Percentiles rank a stretch among this genome's conserved stretches.
Conservation (phyloP, 805 yeast genomes). For the Candida insectalens region DNA sequence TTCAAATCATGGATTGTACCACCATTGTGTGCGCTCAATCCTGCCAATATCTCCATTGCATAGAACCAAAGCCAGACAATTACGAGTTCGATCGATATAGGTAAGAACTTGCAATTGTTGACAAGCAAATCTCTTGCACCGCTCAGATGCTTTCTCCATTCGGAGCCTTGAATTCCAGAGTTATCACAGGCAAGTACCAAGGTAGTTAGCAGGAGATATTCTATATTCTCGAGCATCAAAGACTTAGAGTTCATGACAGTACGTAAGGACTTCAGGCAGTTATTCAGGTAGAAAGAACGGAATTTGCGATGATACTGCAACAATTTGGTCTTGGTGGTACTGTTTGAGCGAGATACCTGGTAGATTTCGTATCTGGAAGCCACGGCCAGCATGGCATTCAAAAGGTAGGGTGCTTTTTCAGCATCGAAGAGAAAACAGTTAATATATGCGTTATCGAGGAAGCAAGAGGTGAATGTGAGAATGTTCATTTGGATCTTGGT, state of each 20-base stretch:
- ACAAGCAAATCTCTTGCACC: conserved; percentile 59
- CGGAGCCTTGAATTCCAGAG: conserved; percentile 46
- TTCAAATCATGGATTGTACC: conserved; percentile 46
- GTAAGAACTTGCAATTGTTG: conserved; percentile 31
- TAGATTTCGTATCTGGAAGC: conserved; percentile 50
- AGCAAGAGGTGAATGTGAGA: conserved; percentile 26
- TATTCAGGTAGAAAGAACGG: conserved; percentile 52
- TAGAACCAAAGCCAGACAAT: conserved; percentile 46
- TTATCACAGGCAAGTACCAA: conserved; percentile 56
- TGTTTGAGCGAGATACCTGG: too few species aligned
- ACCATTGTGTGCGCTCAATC: conserved; percentile 45
- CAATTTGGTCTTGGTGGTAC: too few species aligned
- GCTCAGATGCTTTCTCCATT: conserved; percentile 60
- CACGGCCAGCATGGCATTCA: conserved; percentile 64
- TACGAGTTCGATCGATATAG: conserved; percentile 25
- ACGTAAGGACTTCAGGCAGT: conserved; percentile 54
- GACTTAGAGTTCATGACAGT: conserved; percentile 33
- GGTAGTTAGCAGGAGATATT: conserved; percentile 60
- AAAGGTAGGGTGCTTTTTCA: conserved; percentile 45
- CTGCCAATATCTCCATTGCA: conserved; percentile 54
- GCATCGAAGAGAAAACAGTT: conserved; percentile 23
- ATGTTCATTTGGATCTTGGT: conserved; percentile 26
- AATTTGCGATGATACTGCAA: conserved; percentile 42
- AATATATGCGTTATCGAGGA: conserved; percentile 24
- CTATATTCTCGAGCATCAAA: conserved; percentile 45